Evolutionary conservation across 2,329 filamentous ascomycete species (phyloP).

Genomic region (Xylariales sp.): DNA sequence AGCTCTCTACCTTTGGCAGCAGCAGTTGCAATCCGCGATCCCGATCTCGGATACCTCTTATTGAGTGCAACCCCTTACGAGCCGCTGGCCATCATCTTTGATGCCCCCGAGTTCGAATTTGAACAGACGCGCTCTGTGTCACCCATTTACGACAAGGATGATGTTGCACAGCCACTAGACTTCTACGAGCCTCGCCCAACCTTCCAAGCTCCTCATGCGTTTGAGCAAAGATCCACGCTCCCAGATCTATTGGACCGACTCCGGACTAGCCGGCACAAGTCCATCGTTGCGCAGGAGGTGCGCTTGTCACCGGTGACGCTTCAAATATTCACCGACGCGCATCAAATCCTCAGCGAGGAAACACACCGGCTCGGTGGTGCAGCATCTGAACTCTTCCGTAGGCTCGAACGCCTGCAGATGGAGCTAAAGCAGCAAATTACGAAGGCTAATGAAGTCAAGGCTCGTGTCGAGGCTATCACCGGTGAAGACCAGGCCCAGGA

Average conservation of each 20-base stretch:
- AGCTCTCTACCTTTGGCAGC: slow-evolving; percentile 47
- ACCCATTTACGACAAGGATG: slow-evolving; percentile 36
- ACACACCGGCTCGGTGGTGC: slow-evolving; percentile 65
- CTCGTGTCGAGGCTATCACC: slow-evolving; percentile 62
- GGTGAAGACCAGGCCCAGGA: slow-evolving; percentile 51
- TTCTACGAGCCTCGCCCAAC: slow-evolving; percentile 61
- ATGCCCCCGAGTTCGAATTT: slow-evolving; percentile 50
- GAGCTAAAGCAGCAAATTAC: slow-evolving; percentile 65
- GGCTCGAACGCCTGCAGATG: slow-evolving; percentile 62
- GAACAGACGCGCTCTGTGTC: slow-evolving; percentile 37
- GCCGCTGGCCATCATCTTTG: slow-evolving; percentile 55
- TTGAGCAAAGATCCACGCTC: slow-evolving; percentile 54
- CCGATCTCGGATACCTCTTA: slow-evolving; percentile 60
- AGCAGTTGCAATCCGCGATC: slow-evolving; percentile 50
- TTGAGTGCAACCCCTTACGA: slow-evolving; percentile 56
- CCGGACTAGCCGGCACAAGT: slow-evolving; percentile 56
- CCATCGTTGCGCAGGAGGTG: slow-evolving; percentile 62
- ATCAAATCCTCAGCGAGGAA: slow-evolving; percentile 66
- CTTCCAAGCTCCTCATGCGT: slow-evolving; percentile 58
- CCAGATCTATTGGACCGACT: slow-evolving; percentile 51
- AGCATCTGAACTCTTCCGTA: slow-evolving; percentile 68
- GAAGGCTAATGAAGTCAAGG: slow-evolving; percentile 61
- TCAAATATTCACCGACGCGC: slow-evolving; percentile 66
- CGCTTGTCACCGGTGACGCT: slow-evolving; percentile 67
- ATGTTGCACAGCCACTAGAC: slow-evolving; percentile 41